Evolutionary conservation across 1,284 basidiomycete genomes (phyloP).

Genomic region (Megacollybia platyphylla): DNA sequence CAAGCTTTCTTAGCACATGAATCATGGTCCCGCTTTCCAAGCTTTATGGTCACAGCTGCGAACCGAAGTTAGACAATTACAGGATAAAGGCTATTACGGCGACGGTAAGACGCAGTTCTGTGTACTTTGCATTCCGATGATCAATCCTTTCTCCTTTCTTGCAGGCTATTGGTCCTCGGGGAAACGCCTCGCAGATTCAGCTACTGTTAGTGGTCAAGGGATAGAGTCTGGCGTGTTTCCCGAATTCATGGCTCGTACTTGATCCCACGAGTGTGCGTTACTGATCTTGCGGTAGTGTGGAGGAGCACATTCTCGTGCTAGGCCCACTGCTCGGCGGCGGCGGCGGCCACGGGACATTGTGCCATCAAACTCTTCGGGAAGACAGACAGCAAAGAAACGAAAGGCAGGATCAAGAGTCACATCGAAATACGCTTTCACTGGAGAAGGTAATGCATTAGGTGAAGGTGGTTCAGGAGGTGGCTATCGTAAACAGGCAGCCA

Average conservation of each 20-base stretch:
- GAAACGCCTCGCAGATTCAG: constrained; percentile 51
- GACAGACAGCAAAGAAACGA: constrained; percentile 48
- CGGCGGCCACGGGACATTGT: constrained; percentile 23
- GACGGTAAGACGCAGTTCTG: constrained; percentile 36
- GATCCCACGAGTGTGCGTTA: constrained; percentile 3
- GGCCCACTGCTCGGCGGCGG: constrained; percentile 28
- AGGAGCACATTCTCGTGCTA: constrained; percentile 55
- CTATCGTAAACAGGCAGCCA: constrained; percentile 57
- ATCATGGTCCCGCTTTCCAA: constrained; percentile 66
- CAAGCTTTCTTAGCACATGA: constrained; percentile 45
- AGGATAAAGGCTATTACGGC: constrained; percentile 63
- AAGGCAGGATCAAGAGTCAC: constrained; percentile 60
- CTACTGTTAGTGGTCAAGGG: constrained; percentile 34
- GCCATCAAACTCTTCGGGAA: constrained; percentile 42
- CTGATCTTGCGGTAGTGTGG: constrained; percentile 41
- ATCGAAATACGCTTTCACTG: constrained; percentile 42
- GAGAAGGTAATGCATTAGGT: constrained; percentile 41
- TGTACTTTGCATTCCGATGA: background rate
- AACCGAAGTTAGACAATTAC: constrained; percentile 52
- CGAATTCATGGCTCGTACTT: constrained; percentile 52
- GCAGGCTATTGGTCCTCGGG: constrained; percentile 74
- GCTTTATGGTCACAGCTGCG: constrained; percentile 53
- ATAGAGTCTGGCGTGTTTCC: constrained; percentile 46
- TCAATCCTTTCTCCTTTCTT: constrained; percentile 2
- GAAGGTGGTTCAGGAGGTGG: constrained; percentile 33